These are phyloP conservation scores for Sphenostylis stenocarpa DNA, from an alignment of 306 rosid species.

Conservation along the genomic window DNA sequence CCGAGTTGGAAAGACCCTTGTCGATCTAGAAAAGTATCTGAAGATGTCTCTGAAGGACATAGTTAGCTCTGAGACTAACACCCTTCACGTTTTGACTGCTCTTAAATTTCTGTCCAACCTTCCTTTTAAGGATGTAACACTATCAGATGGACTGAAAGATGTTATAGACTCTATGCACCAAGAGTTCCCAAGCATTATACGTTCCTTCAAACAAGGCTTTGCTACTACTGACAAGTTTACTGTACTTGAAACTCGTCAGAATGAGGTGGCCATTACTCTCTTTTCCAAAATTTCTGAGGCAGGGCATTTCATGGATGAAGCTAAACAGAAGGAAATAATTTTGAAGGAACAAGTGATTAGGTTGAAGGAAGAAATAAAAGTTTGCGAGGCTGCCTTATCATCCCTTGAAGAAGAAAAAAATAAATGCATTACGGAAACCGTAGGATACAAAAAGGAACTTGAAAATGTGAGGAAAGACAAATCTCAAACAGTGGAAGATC, in stretches of 20 bases:
- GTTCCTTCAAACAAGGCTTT: slow-evolving; percentile 34
- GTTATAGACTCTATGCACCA: slow-evolving; percentile 19
- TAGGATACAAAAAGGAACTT: neutral
- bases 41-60: neutral
- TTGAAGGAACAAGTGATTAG: neutral
- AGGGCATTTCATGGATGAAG: neutral
- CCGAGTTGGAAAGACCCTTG: neutral
- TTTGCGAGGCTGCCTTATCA: neutral
- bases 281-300: slow-evolving; percentile 18
- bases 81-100: slow-evolving; percentile 17
- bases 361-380: neutral
- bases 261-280: neutral
- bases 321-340: neutral
- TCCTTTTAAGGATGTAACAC: slow-evolving; percentile 11
- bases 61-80: neutral
- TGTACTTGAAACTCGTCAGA: neutral
- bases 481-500: neutral
- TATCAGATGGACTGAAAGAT: slow-evolving; percentile 17
- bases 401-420: neutral
- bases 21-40: neutral
- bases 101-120: slow-evolving; percentile 40
- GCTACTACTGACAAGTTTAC: neutral
- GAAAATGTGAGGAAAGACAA: neutral
- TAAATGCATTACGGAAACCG: neutral
- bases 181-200: slow-evolving; percentile 21